These are phyloP conservation scores for Lentinula sp. DNA, from an alignment of 768 basidiomycete species.

Conservation along the genomic window DNA sequence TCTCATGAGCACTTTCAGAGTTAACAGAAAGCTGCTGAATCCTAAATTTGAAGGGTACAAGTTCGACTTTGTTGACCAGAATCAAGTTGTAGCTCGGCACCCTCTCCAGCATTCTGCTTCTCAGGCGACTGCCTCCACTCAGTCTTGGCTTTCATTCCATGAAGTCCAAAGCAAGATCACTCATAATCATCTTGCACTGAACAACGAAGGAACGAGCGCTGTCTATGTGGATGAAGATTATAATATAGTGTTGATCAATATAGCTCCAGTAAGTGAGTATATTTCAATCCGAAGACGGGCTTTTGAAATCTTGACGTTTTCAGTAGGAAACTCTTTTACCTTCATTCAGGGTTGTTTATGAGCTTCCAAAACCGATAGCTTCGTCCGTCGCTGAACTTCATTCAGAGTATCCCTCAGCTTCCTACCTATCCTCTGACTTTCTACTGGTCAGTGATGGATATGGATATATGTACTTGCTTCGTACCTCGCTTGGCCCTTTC, in stretches of 20 bases:
- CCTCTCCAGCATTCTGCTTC: constrained; percentile 48
- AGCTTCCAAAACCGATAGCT: constrained; percentile 51
- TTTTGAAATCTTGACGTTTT: constrained; percentile 9
- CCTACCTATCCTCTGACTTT: constrained; percentile 43
- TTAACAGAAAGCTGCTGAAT: constrained; percentile 42
- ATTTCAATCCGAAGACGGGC: constrained; percentile 2
- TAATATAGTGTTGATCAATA: constrained; percentile 51
- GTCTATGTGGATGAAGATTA: constrained; percentile 66
- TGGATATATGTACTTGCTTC: constrained; percentile 61
- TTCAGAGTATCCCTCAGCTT: constrained; percentile 71
- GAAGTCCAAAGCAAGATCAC: constrained; percentile 82
- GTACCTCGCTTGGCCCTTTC: constrained; percentile 32
- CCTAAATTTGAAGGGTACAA: constrained; percentile 85
- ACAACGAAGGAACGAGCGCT: constrained; percentile 37
- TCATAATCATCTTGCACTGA: constrained; percentile 71
- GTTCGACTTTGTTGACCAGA: constrained; percentile 55
- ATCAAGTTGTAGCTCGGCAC: constrained; percentile 46
- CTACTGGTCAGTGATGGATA: constrained; percentile 65
- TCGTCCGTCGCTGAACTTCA: constrained; percentile 34
- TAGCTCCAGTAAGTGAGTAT: constrained; percentile 47
- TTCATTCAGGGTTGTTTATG: constrained; percentile 49
- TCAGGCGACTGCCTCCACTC: constrained; percentile 57
- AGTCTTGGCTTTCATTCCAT: constrained; percentile 62
- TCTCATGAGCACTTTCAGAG: constrained; percentile 3
- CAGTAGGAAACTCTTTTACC: constrained; percentile 50